phyloP scores from a whole-genome alignment of 345 rosid genomes.

The Populus simonii region DNA sequence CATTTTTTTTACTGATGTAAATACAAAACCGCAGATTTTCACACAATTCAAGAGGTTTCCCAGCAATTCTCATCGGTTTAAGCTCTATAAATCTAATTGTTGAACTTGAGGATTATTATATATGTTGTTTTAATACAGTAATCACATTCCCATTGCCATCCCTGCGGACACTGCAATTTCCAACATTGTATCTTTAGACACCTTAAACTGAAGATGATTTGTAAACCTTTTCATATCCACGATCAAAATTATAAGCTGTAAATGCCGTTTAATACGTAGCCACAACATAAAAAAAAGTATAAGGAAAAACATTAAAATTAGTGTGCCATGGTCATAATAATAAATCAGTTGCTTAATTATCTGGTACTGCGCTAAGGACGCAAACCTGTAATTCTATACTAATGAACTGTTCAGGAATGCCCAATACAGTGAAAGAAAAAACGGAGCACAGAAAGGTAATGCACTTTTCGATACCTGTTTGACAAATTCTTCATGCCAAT shows the following conservation, averaged over 20 bases:
- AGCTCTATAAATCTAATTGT: background rate
- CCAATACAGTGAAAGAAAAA: background rate
- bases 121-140: too few species aligned
- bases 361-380: background rate
- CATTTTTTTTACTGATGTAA: too few species aligned
- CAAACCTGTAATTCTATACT: background rate
- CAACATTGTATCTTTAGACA: background rate
- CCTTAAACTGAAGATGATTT: background rate
- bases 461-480: conserved; percentile 49
- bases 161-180: background rate
- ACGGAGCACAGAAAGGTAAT: background rate
- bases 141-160: background rate
- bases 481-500: conserved; percentile 73
- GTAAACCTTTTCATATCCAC: background rate
- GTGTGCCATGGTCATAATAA: too few species aligned
- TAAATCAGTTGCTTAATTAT: background rate
- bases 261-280: background rate
- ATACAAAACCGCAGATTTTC: background rate
- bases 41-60: background rate
- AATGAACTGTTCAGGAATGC: background rate
- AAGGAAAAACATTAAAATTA: too few species aligned
- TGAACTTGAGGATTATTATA: too few species aligned
- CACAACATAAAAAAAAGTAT: background rate
- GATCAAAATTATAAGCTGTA: background rate
- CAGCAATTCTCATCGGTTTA: background rate